Base-by-base conservation (phyloP, 768 basidiomycete species). In the Gloeostereum incarnatum region DNA sequence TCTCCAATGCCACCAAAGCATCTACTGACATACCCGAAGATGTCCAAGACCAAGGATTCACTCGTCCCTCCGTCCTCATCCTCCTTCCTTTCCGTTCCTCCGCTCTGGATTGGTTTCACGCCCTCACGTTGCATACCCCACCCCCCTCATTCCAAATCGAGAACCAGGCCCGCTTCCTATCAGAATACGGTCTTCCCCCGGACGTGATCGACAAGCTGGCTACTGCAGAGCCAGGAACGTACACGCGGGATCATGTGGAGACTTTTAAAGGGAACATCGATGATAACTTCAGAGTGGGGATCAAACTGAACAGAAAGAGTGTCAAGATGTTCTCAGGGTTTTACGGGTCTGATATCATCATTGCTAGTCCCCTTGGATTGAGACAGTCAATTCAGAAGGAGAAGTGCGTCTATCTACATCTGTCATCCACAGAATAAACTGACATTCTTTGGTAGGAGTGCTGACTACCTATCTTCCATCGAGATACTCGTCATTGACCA, bases 211-310 rank as follows among this genome's bases (percentile, higher is more conserved):
- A 98, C 60, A 93, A 90, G 52, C 69, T 96, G 10, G 69, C 78
- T 13, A 63, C 63, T 3, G 81, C 84, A 5, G 75, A 78, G 34
- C 73, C 76, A 4, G 88, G 83, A 14, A 75, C 73, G 17, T 93
- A 93, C 56, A 84, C 94, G 2, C 52, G 57, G 10, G 96, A 98
- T 52, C 94, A 99, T 51, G 74, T 94, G 7, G 88, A 90, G 47
- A 93, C 75, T 38, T 97, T 98, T 70, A 76, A 78, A 48, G 96
- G 96, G n/a, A 99, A 99, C 52, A 73, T 92, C 20, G 96, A 99
- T 51, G 96, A 99, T 54, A 88, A 79, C 49, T 98, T 99, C 56
- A 66, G 91, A 44, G 66, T 96, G 22, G 96, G 96, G 0, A 60
- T 97, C 45, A 98, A 98, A 63, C 57, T 98, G 54, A 98, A 92